Conservation (phyloP, 2,329 filamentous ascomycete genomes). For the Alternaria panax region DNA sequence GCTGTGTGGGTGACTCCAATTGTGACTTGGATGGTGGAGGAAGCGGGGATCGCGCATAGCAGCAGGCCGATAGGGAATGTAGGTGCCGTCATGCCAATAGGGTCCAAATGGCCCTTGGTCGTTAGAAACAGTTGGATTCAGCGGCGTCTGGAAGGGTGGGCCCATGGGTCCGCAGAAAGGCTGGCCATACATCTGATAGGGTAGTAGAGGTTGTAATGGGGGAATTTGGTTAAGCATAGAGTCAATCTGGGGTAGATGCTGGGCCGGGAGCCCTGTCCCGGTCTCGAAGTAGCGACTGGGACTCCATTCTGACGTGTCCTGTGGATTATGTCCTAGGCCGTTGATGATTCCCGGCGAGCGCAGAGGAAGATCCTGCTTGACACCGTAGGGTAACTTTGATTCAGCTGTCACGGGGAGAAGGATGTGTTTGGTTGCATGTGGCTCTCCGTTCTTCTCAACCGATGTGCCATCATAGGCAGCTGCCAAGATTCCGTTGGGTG, state of each 20-base stretch:
- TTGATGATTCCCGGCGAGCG: slow-evolving; percentile 37
- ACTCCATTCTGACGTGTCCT: slow-evolving; percentile 44
- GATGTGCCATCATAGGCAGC: slow-evolving; percentile 89
- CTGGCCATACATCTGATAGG: slow-evolving; percentile 56
- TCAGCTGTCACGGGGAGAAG: slow-evolving; percentile 69
- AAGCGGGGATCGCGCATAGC: slow-evolving; percentile 52
- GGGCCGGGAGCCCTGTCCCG: slow-evolving; percentile 45
- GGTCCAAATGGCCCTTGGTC: slow-evolving; percentile 52
- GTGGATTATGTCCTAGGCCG: slow-evolving; percentile 25
- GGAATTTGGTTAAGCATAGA: slow-evolving; percentile 68
- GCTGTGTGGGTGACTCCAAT: slow-evolving; percentile 44
- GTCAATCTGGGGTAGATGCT: slow-evolving; percentile 63
- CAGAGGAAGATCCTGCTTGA: slow-evolving; percentile 49
- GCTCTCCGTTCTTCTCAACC: slow-evolving; percentile 73
- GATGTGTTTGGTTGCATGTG: slow-evolving; percentile 83
- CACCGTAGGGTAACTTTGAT: slow-evolving; percentile 40
- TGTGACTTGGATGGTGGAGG: slow-evolving; percentile 39
- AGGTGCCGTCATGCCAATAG: slow-evolving; percentile 53
- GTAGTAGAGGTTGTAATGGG: slow-evolving; percentile 62
- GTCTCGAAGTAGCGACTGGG: slow-evolving; percentile 48
- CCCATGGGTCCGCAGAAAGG: slow-evolving; percentile 44
- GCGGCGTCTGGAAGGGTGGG: slow-evolving; percentile 42
- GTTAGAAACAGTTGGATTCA: slow-evolving; percentile 52
- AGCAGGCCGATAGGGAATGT: slow-evolving; percentile 51
- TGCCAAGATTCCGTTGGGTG: slow-evolving; percentile 89